Conservation (phyloP, 305 asterid species). For the Solanum hybrid region DNA sequence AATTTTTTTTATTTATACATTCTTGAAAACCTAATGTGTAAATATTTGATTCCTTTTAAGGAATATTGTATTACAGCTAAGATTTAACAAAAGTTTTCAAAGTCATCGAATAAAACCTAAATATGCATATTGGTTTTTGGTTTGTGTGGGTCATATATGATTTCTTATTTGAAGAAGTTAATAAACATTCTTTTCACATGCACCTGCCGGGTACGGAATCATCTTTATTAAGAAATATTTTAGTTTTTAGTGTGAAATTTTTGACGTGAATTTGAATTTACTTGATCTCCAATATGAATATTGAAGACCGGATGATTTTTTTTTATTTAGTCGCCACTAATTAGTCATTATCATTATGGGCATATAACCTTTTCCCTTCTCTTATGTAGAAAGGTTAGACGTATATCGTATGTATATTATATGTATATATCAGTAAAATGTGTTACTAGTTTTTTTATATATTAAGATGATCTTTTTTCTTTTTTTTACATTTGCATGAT, state of each 20-base stretch:
- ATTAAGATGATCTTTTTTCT: background rate
- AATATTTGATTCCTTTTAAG: background rate
- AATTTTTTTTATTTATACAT: background rate
- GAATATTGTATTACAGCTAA: background rate
- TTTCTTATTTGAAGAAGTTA: background rate
- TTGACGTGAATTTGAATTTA: too few relatives aligned
- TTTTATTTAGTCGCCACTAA: background rate
- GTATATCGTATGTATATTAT: background rate
- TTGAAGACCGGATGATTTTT: fast-evolving
- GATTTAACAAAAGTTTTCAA: background rate
- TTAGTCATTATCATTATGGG: background rate
- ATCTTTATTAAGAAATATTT: background rate
- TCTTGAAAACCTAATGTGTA: background rate
- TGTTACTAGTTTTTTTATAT: background rate
- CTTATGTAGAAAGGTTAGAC: background rate
- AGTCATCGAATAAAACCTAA: background rate
- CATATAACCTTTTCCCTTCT: background rate
- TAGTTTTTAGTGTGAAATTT: background rate
- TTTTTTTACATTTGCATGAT: background rate
- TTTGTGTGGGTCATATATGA: background rate
- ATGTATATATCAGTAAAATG: background rate
- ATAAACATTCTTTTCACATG: background rate
- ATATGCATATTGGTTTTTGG: background rate
- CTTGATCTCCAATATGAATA: background rate
- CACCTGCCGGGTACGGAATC: background rate